A percentile compares a stretch with the other conserved stretches of the same genome.
phyloP scores from a whole-genome alignment of 192 early-diverging fungal species.

The Gaertneriomyces semiglobifer region DNA sequence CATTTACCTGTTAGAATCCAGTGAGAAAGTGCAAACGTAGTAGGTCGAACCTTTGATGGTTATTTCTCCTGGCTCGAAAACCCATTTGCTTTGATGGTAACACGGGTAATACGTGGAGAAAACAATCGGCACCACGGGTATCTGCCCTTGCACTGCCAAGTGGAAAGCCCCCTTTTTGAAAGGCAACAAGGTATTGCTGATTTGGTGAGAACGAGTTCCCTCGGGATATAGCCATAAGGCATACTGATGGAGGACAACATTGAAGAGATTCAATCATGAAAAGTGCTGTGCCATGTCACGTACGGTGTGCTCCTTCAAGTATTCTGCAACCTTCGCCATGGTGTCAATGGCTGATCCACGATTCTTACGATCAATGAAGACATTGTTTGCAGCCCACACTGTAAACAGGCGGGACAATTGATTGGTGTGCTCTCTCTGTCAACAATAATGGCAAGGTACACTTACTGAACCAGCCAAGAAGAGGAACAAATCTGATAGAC shows the following conservation, averaged over 20 bases:
- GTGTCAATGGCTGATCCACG: constrained; percentile 70
- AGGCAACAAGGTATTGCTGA: constrained; percentile 69
- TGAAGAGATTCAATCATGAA: background rate
- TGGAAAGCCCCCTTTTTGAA: constrained; percentile 99
- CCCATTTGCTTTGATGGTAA: constrained; percentile 29
- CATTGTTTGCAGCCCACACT: constrained; percentile 75
- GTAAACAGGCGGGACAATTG: constrained; percentile 2
- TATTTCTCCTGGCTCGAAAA: constrained; percentile 38
- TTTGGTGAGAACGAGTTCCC: constrained; percentile 77
- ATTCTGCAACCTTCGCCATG: constrained; percentile 68
- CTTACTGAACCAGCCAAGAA: constrained; percentile 76
- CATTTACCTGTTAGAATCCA: background rate
- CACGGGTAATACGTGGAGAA: constrained; percentile 59
- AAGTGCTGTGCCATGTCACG: constrained; percentile 5
- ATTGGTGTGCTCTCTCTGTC: background rate
- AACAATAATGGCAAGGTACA: constrained; percentile 13
- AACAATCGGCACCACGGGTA: constrained; percentile 87
- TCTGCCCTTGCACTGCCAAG: constrained; percentile 76
- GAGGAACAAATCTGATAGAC: constrained; percentile 63
- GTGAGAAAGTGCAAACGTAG: background rate
- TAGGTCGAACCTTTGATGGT: constrained; percentile 47
- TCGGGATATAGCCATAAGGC: constrained; percentile 88
- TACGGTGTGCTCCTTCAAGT: constrained; percentile 71
- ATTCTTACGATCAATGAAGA: constrained; percentile 88
- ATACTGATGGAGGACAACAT: constrained; percentile 11